Base-by-base conservation (phyloP, 2,329 filamentous ascomycete species). In the Tympanopsis confertula region DNA sequence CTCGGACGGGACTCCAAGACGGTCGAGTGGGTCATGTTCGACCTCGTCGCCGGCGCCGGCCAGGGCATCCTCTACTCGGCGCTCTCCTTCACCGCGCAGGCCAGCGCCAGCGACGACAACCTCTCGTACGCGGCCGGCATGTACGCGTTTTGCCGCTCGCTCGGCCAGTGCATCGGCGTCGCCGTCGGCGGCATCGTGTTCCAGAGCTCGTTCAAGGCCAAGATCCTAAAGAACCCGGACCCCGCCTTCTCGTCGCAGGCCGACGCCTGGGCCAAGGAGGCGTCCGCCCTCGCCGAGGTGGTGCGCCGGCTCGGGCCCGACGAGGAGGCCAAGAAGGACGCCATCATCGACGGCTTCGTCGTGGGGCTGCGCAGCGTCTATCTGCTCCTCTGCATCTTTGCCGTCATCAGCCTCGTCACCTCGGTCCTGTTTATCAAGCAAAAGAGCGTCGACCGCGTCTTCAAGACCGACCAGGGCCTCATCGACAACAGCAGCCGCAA, bases 141-240 rank as follows among this genome's bases (percentile, higher is more conserved):
- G 58, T 62, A 57, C 42, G 52, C 48, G 1, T 57, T 59, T 43
- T 49, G 57, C 12, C 54, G 53, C 17, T 58, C 54, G 4, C 52
- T 66, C 39, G 65, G 66, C 2, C 63, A 65, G 62, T 56, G 57
- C 10, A 41, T 63, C 18, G 64, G 64, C 7, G 53, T 68, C 4
- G 59, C 61, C 14, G 44, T 61, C 5, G 53, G 56, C 3, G 55
- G 53, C 4, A 51, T 57, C 1, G 44, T 66, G 5, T 59, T 68
- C 36, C 50, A 65, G 39, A 65, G 61, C 36, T 7, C 22, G 22
- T 33, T 33, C 30, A 33, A 33, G 12, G 10, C 30, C 30, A 13
- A 15, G 10, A 15, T 33, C 10, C 12, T 12, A 7, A 28, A 10
- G 10, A 28, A 10, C n/a, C 30, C 10, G 12, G 30, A 33, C 30